Conservation (phyloP, 2,329 filamentous ascomycete genomes). For the Coniochaeta hoffmannii region DNA sequence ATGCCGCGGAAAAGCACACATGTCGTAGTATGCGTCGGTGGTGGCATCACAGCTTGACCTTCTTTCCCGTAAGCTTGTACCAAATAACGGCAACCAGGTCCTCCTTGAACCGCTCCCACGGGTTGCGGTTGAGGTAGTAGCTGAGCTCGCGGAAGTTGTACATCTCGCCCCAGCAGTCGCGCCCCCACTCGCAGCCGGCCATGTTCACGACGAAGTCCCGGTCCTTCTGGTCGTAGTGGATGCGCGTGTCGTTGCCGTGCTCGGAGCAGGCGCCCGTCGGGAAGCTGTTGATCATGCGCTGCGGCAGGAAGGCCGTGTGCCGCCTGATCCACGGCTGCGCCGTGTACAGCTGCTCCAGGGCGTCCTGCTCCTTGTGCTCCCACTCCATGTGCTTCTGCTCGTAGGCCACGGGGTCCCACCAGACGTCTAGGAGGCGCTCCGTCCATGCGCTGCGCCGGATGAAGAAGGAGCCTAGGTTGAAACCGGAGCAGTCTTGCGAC, state of each 20-base stretch:
- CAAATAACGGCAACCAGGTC: slow-evolving; percentile 53
- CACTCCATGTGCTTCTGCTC: slow-evolving; percentile 99
- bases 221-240: slow-evolving; percentile 81
- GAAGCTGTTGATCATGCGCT: slow-evolving; percentile 92
- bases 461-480: slow-evolving; percentile 96
- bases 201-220: slow-evolving; percentile 96
- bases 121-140: slow-evolving; percentile 77
- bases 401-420: slow-evolving; percentile 98
- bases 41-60: slow-evolving; percentile 44
- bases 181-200: slow-evolving; percentile 94
- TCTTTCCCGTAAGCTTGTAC: slow-evolving; percentile 56
- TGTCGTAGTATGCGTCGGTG: neutral
- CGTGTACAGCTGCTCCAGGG: slow-evolving; percentile 83
- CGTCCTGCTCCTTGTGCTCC: slow-evolving; percentile 98
- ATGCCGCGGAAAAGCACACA: too few species aligned
- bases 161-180: slow-evolving; percentile 98
- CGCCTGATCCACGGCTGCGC: slow-evolving; percentile 89
- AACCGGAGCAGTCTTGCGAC: slow-evolving; percentile 89
- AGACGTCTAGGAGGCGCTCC: slow-evolving; percentile 84
- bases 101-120: slow-evolving; percentile 71
- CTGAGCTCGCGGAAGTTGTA: slow-evolving; percentile 89
- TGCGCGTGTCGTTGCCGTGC: slow-evolving; percentile 62
- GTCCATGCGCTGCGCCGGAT: slow-evolving; percentile 80
- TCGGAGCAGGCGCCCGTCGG: slow-evolving; percentile 83
- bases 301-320: slow-evolving; percentile 80